Base-by-base conservation (phyloP, 139 green algal species). In the Tetradesmus obliquus region DNA sequence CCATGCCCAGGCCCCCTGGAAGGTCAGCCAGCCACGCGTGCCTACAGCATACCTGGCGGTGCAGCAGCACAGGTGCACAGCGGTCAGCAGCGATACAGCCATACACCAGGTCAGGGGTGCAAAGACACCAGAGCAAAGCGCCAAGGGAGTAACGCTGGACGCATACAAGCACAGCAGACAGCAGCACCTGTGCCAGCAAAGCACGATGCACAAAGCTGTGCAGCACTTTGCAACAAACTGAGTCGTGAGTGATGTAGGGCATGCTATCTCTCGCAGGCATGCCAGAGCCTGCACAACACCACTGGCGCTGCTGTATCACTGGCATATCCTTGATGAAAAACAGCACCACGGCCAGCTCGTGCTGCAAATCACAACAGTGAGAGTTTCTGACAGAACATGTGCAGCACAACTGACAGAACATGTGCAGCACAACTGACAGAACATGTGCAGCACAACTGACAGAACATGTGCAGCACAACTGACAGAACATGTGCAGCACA, bases 1-100 rank as follows among this genome's bases (percentile, higher is more conserved):
- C 98, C 98, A 99, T 69, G 99, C 93, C 93, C 94, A 98, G 6
- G 55, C 90, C 54, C 93, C 97, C 92, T 97, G 90, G n/a, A 93
- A 88, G 20, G 88, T 87, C 9, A 90, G 19, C 84, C 84, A 93
- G 9, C 83, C 84, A 15, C 60, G 53, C 22, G 83, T 81, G 66
- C 66, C 85, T 7, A 92, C 62, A 32, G 88, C 88, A 81, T 88
- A 87, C 79, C 88, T 88, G 55, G 71, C 32, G 32, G 32, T 45
- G 60, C 58, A 89, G 20, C 60, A 79, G 24, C 58, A 55, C 84
- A 79, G 32, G 32, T 45, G 32, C 32, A 45, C 32, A 45, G 32
- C 32, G 32, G 32, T 45, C 24, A 58, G 82, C 55, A 74, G 20
- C 6, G 62, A 9, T 9, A 66, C 6, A 66, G 57, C 57, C 3